phyloP scores from a whole-genome alignment of 2,329 filamentous ascomycete genomes.

The Apiospora rasikravindrae region DNA sequence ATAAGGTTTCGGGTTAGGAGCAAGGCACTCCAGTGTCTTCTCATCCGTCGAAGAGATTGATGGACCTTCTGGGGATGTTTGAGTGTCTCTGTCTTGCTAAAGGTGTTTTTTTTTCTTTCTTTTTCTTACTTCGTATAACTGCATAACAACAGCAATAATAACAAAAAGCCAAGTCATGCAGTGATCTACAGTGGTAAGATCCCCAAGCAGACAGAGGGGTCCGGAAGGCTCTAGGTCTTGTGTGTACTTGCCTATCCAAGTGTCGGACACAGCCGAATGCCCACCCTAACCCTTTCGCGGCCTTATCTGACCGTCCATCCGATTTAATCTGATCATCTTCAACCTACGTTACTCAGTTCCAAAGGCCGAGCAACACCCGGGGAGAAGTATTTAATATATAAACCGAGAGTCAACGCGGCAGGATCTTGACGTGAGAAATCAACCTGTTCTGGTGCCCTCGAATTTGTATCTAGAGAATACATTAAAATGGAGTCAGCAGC shows the following conservation, averaged over 20 bases:
- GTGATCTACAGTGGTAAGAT: background rate
- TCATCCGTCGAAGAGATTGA: background rate
- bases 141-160: background rate
- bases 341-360: background rate
- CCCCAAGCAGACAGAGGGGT: slow-evolving; percentile 7
- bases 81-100: background rate
- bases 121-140: background rate
- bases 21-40: background rate
- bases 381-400: background rate
- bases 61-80: background rate
- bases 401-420: background rate
- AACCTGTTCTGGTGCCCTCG: background rate
- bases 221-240: background rate
- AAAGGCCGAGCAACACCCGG: background rate
- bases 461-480: background rate
- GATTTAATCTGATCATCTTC: background rate
- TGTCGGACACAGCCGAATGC: slow-evolving; percentile 10
- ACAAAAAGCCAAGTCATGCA: background rate
- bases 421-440: background rate
- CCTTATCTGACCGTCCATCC: slow-evolving; percentile 6
- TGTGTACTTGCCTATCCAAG: slow-evolving; percentile 9
- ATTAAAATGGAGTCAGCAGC: slow-evolving; percentile 46
- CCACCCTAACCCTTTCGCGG: background rate
- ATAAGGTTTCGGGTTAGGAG: background rate
- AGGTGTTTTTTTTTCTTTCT: no score